Conservation (phyloP, 225 moss, liverwort and hornwort genomes). For the Ulota crispa region DNA sequence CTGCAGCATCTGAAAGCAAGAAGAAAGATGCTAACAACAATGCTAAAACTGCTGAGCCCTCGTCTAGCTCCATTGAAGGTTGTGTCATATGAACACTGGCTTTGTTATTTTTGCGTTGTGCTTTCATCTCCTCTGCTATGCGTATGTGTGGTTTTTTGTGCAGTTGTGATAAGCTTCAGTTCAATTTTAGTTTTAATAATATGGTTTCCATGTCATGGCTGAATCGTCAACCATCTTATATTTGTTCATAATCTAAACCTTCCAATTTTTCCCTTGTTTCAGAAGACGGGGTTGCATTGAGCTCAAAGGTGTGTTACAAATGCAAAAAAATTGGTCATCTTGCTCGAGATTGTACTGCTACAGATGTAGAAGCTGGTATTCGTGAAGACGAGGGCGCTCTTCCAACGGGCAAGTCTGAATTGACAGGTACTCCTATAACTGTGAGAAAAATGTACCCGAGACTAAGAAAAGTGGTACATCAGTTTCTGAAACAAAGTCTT, state of each 20-base stretch:
- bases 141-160: background rate
- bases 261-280: conserved; percentile 10
- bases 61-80: conserved; percentile 26
- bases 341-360: conserved; percentile 73
- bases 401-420: conserved; percentile 6
- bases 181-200: background rate
- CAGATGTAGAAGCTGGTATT: conserved; percentile 23
- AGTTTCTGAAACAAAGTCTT: background rate
- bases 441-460: background rate
- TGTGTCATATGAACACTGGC: background rate
- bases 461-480: conserved; percentile 1
- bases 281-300: conserved; percentile 36
- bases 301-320: conserved; percentile 81
- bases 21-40: conserved; percentile 38
- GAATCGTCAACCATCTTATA: background rate
- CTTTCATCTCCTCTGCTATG: background rate
- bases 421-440: conserved; percentile 26
- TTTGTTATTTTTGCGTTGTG: background rate
- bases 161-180: background rate
- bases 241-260: background rate
- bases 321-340: conserved; percentile 84
- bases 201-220: background rate
- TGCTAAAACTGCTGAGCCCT: conserved; percentile 23
- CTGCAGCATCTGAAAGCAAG: conserved; percentile 34
- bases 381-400: conserved; percentile 22